A percentile compares a stretch with the other conserved stretches of the same genome.
phyloP scores from a whole-genome alignment of 192 early-diverging fungal genomes.

The Coemansia sp. region DNA sequence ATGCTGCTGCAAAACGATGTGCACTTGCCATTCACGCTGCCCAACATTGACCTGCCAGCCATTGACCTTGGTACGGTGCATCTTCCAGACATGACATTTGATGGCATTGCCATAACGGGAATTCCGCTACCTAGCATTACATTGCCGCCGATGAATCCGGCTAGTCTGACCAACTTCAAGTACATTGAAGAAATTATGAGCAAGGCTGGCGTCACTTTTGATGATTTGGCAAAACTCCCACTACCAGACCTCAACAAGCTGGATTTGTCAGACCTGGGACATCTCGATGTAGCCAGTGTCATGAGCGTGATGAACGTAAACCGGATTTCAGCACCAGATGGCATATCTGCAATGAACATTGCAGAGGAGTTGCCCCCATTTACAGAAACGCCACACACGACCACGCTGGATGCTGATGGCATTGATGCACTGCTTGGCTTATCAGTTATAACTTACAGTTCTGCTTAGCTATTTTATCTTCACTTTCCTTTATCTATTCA shows the following conservation, averaged over 20 bases:
- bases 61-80: constrained; percentile 42
- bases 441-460: constrained; percentile 20
- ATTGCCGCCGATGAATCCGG: constrained; percentile 40
- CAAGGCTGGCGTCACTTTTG: constrained; percentile 33
- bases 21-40: constrained; percentile 30
- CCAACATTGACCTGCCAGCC: constrained; percentile 32
- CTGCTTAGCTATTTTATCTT: neutral
- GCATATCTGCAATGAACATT: constrained; percentile 7
- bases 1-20: constrained; percentile 46
- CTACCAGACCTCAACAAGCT: constrained; percentile 36
- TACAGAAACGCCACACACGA: constrained; percentile 21
- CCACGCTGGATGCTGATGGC: constrained; percentile 32
- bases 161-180: constrained; percentile 34
- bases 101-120: constrained; percentile 35
- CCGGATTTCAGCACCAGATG: constrained; percentile 12
- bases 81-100: constrained; percentile 43
- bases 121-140: constrained; percentile 33
- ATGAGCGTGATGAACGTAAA: constrained; percentile 32
- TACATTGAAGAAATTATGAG: constrained; percentile 41
- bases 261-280: constrained; percentile 12
- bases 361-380: constrained; percentile 3
- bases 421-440: constrained; percentile 37
- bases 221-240: constrained; percentile 41
- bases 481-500: neutral
- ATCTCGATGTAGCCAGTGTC: constrained; percentile 13